Base-by-base conservation (phyloP, 768 basidiomycete species). In the Suillus americanus region DNA sequence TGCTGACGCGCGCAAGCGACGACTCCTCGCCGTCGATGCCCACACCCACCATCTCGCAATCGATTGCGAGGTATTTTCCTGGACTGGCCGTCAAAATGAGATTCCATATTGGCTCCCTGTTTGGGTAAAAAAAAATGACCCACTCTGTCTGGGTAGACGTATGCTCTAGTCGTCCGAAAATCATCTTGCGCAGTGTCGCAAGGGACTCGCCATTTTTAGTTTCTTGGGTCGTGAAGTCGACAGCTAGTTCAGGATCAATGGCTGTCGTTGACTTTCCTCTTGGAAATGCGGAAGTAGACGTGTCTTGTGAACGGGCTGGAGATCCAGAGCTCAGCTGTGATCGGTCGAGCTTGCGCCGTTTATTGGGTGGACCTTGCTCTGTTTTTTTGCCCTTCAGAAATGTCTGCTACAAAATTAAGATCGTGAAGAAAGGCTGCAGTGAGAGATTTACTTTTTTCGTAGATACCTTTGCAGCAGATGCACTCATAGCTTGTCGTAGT, bases 21-120 rank as follows among this genome's bases (percentile, higher is more conserved):
- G 92, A 94, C 73, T 97, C 94, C 3, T 76, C 77, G 25, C 93
- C 94, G 30, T 89, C 83, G n/a, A 86, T 82, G 1, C 95, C 95
- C n/a, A 97, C 85, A 5, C 95, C 95, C 13, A 99, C 96, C 95
- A 99, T 97, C 77, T 99, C 97, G 70, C 97, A 99, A 76, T 99
- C 97, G 35, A 99, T 79, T 0, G 94, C 88, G 50, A 97, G 78
- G 67, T 91, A 91, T 71, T 85, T 89, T 56, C 90, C 90, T 5
- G 86, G 85, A 55, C 89, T 88, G 62, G 46, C n/a, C 25, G 61
- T 54, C 14, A 62, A 61, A 62, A 67, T 69, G 4, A 40, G 40
- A 38, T 57, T 38, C 23, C 53, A 40, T 25, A 6, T 10, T 40
- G 25, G 25, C 8, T 71, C 72, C 28, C 23, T 35, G 6, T 25